phyloP scores from a whole-genome alignment of 1,284 basidiomycete species.

The Trichosporon coremiiforme region DNA sequence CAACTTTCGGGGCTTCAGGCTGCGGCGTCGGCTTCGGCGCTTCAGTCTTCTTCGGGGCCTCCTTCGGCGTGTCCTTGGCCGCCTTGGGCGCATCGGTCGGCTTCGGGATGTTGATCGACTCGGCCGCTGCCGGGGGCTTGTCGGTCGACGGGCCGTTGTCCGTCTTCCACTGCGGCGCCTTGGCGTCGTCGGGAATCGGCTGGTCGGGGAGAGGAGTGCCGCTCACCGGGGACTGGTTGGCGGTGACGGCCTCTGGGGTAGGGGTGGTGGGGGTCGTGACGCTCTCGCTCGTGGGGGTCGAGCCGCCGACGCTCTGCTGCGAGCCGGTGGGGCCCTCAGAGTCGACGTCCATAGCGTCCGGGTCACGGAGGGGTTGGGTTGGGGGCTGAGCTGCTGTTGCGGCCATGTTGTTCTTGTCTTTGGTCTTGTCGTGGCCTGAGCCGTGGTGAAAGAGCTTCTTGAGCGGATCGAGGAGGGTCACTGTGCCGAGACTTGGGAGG shows the following conservation, averaged over 20 bases:
- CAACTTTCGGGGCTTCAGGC: neutral
- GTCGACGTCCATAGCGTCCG: constrained; percentile 17
- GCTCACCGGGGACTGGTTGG: constrained; percentile 13
- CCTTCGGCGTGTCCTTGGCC: neutral
- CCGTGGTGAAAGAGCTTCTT: constrained; percentile 17
- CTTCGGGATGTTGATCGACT: neutral
- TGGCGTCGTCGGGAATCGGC: neutral
- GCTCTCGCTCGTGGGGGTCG: constrained; percentile 9
- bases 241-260: constrained; percentile 8
- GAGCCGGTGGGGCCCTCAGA: constrained; percentile 7
- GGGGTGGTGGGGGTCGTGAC: constrained; percentile 4
- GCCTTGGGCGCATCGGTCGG: neutral
- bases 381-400: neutral
- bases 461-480: constrained; percentile 11
- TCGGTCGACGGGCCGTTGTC: neutral
- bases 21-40: neutral
- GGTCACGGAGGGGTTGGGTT: neutral
- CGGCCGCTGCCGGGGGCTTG: neutral
- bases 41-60: neutral
- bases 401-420: neutral
- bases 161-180: constrained; percentile 11
- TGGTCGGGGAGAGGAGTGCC: neutral
- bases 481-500: neutral
- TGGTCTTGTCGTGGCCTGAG: neutral
- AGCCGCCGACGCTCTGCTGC: neutral